Conservation (phyloP, 169 alveolate species). For the Eimeria maxima region DNA sequence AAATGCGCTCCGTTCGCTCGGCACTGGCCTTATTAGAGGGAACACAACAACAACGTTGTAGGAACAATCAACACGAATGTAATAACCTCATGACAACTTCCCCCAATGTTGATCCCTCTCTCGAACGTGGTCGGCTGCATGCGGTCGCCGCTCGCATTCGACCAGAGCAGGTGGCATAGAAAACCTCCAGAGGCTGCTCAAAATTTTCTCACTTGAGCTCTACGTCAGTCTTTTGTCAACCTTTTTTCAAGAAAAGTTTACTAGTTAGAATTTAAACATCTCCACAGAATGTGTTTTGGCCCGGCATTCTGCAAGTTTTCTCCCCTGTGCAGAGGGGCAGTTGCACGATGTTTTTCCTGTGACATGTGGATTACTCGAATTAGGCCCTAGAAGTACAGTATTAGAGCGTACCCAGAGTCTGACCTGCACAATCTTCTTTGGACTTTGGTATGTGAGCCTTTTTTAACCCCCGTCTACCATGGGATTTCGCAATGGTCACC, state of each 20-base stretch:
- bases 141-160: background rate
- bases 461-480: background rate
- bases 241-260: background rate
- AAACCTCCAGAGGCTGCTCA: background rate
- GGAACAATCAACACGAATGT: background rate
- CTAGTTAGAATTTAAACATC: background rate
- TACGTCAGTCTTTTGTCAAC: background rate
- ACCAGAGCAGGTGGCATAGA: background rate
- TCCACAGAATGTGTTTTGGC: background rate
- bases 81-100: background rate
- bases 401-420: background rate
- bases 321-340: background rate
- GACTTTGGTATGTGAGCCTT: background rate
- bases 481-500: constrained; percentile 1
- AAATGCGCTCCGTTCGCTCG: background rate
- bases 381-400: background rate
- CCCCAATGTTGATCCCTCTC: too few species aligned
- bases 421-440: background rate
- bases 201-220: background rate
- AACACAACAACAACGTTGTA: background rate
- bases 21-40: background rate
- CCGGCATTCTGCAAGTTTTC: background rate
- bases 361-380: background rate
- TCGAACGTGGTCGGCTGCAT: background rate
- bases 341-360: background rate